phyloP scores from a whole-genome alignment of 768 basidiomycete genomes.

The Coprinopsis marcescibilis region DNA sequence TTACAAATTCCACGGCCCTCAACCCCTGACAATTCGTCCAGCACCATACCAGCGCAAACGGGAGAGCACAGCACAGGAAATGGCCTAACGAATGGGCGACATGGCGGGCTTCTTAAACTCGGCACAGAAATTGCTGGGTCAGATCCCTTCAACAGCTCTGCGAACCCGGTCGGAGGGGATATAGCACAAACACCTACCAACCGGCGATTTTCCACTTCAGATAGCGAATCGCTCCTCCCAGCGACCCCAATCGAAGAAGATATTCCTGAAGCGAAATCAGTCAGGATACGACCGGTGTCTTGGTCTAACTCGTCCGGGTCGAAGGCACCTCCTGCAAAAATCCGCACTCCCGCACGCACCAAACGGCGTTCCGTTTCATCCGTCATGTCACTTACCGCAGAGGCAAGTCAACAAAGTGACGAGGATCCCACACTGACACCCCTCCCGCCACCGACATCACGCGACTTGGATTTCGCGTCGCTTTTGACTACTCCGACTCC shows the following conservation, averaged over 20 bases:
- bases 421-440: conserved; percentile 38
- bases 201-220: conserved; percentile 34
- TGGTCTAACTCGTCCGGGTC: conserved; percentile 25
- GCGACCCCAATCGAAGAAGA: conserved; percentile 53
- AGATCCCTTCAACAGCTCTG: conserved; percentile 40
- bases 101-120: conserved; percentile 57
- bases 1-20: conserved; percentile 19
- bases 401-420: conserved; percentile 35
- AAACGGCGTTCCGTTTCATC: conserved; percentile 95
- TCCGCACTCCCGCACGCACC: conserved; percentile 89
- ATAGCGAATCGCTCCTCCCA: conserved; percentile 33
- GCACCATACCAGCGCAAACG: no score
- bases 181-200: conserved; percentile 53
- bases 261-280: conserved; percentile 3
- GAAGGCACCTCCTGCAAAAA: conserved; percentile 55
- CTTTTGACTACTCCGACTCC: conserved; percentile 62
- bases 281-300: conserved; percentile 20
- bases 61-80: no score
- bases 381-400: conserved; percentile 53
- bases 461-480: conserved; percentile 53
- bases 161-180: conserved; percentile 11
- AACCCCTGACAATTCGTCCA: conserved; percentile 23
- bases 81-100: no score
- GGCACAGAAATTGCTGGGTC: conserved; percentile 36
- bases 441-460: conserved; percentile 33